A percentile compares a stretch with the other conserved stretches of the same genome.
Evolutionary conservation across 2,329 filamentous ascomycete genomes (phyloP).

Genomic region (Pestalotiopsis sp.): DNA sequence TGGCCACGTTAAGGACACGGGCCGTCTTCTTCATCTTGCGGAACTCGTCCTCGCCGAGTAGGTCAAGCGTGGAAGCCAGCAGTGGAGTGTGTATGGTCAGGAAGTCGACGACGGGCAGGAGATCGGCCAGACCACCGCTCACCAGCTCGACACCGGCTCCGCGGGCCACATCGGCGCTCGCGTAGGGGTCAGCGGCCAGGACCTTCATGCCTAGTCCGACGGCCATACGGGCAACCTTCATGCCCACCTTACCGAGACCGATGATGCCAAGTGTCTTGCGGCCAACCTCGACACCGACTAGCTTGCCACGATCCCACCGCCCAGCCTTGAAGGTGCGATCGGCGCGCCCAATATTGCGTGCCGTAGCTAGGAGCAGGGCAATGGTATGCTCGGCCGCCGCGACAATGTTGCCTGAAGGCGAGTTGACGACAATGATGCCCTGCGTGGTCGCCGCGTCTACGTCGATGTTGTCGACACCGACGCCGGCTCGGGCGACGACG

Average conservation of each 20-base stretch:
- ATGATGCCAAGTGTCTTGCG: conserved; percentile 77
- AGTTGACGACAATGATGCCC: conserved; percentile 81
- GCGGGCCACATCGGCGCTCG: conserved; percentile 70
- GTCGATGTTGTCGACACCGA: conserved; percentile 83
- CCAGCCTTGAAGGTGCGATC: conserved; percentile 71
- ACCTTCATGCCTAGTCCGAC: conserved; percentile 78
- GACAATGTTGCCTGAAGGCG: conserved; percentile 77
- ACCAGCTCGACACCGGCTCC: conserved; percentile 68
- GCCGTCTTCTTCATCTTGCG: conserved; percentile 73
- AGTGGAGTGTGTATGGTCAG: conserved; percentile 81
- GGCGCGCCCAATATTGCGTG: conserved; percentile 72
- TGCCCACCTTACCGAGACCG: conserved; percentile 80
- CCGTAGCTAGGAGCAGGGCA: conserved; percentile 72
- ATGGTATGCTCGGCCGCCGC: conserved; percentile 81
- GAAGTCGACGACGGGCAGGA: conserved; percentile 73
- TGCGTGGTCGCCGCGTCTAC: conserved; percentile 71
- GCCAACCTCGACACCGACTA: conserved; percentile 78
- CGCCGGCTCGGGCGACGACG: conserved; percentile 79
- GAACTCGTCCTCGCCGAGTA: conserved; percentile 70
- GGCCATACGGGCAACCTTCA: conserved; percentile 79
- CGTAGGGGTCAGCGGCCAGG: conserved; percentile 76
- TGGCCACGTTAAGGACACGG: conserved; percentile 76
- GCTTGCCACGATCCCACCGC: conserved; percentile 73
- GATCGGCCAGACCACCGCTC: conserved; percentile 52
- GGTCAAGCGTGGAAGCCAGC: conserved; percentile 74